These are phyloP conservation scores for Aspergillus sp. DNA, from an alignment of 2,329 filamentous ascomycete species.

Conservation along the genomic window DNA sequence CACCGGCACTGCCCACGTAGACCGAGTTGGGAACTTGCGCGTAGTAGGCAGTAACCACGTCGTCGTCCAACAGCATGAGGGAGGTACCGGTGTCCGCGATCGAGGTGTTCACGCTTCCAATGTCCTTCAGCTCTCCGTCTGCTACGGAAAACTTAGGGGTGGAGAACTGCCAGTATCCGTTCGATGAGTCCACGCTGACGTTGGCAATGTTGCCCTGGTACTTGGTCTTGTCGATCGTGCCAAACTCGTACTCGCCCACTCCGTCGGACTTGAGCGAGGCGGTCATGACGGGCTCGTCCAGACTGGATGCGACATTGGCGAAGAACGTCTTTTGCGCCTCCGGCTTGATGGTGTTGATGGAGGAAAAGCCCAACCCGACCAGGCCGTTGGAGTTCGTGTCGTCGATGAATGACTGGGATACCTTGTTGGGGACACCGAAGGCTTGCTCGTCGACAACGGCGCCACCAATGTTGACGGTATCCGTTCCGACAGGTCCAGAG, in stretches of 20 bases:
- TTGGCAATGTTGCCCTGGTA: constrained; percentile 65
- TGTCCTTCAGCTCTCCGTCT: constrained; percentile 39
- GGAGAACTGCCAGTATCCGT: constrained; percentile 70
- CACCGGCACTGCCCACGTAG: constrained; percentile 45
- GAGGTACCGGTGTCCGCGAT: constrained; percentile 71
- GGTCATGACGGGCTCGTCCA: constrained; percentile 69
- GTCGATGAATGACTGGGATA: constrained; percentile 60
- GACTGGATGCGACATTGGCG: constrained; percentile 64
- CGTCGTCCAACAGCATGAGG: constrained; percentile 61
- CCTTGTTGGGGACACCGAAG: constrained; percentile 64
- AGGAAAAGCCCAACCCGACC: constrained; percentile 67
- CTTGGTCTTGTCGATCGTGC: constrained; percentile 64
- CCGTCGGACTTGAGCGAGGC: constrained; percentile 64
- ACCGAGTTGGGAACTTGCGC: constrained; percentile 54
- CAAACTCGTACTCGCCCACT: constrained; percentile 72
- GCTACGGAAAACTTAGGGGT: constrained; percentile 60
- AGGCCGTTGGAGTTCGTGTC: constrained; percentile 68
- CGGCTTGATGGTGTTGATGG: constrained; percentile 66
- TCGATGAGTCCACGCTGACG: constrained; percentile 60
- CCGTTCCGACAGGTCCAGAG: constrained; percentile 64
- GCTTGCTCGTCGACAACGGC: constrained; percentile 63
- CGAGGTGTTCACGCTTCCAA: constrained; percentile 42
- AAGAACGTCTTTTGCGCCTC: constrained; percentile 70
- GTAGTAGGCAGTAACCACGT: constrained; percentile 64
- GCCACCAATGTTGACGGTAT: constrained; percentile 68